phyloP scores from a whole-genome alignment of 163 green algal species.

The Chlorella variabilis region DNA sequence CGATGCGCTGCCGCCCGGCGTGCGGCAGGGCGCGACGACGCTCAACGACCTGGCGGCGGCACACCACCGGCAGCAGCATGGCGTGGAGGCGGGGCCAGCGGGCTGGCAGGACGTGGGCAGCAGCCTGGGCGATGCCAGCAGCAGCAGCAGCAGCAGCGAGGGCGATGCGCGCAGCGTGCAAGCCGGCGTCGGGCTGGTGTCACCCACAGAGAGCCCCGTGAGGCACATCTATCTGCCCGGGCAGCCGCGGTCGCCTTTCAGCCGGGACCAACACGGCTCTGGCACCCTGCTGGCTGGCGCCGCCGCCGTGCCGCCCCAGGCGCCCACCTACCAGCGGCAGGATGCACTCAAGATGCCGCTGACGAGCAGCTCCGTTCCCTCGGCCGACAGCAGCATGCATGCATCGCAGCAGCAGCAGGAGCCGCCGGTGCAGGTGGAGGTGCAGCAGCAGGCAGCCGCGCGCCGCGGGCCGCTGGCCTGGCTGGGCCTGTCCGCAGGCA shows the following conservation, averaged over 20 bases:
- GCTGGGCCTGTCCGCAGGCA: conserved; percentile 11
- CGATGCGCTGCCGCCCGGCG: not conserved
- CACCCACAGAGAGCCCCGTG: not conserved
- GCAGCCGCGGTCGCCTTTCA: not conserved
- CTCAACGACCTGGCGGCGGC: conserved; percentile 37
- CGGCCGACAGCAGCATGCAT: not conserved
- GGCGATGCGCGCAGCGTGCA: not conserved
- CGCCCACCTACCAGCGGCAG: not conserved
- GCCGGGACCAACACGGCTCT: not conserved
- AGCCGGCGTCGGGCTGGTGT: not conserved
- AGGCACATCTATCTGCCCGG: not conserved
- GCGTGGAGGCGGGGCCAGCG: not conserved
- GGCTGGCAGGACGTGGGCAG: no score
- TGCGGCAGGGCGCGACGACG: conserved; percentile 17
- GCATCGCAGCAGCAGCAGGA: not conserved
- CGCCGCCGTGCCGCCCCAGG: no score
- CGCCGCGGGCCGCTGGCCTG: conserved; percentile 9
- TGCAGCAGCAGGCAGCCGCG: not conserved
- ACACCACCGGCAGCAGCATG: conserved; percentile 9
- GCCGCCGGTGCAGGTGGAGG: not conserved
- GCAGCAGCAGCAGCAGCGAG: not conserved
- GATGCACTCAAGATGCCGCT: no score
- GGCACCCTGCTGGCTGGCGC: not conserved
- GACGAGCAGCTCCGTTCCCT: no score
- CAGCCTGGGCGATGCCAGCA: not conserved